Evolutionary conservation across 2,329 filamentous ascomycete genomes (phyloP).

Genomic region (Cadophora sp.): DNA sequence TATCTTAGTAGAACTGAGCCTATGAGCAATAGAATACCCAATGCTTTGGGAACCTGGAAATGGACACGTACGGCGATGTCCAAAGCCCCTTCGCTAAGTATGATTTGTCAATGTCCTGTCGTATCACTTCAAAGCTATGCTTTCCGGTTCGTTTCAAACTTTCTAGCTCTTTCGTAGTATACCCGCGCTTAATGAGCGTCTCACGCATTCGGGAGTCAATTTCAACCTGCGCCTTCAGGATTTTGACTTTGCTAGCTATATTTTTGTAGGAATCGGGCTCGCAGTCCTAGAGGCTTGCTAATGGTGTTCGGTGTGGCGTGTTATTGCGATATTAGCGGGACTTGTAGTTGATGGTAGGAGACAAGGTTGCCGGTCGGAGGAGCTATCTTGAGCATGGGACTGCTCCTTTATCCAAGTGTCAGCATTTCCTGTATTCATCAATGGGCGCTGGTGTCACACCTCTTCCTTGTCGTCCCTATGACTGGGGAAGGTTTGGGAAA

Average conservation of each 20-base stretch:
- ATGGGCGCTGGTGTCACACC: neutral
- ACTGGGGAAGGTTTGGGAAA: neutral
- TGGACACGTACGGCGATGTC: no score
- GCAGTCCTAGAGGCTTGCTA: neutral
- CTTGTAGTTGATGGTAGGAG: neutral
- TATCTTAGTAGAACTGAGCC: no score
- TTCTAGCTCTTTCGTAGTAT: neutral
- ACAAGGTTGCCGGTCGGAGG: neutral
- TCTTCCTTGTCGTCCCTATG: neutral
- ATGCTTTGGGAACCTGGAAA: no score
- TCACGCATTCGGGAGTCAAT: neutral
- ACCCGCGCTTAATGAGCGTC: neutral
- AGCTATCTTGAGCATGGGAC: neutral
- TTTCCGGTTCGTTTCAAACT: neutral
- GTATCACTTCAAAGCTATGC: neutral
- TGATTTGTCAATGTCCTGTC: neutral
- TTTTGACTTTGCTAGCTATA: no score
- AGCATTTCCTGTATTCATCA: neutral
- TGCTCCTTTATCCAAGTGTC: neutral
- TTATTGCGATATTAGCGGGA: neutral
- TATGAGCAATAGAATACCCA: no score
- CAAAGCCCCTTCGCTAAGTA: neutral
- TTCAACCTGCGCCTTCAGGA: no score
- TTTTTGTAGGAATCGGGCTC: neutral
- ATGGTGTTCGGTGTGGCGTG: neutral